Conservation (phyloP, 2,329 filamentous ascomycete genomes). For the Mycosphaerella arachidis region DNA sequence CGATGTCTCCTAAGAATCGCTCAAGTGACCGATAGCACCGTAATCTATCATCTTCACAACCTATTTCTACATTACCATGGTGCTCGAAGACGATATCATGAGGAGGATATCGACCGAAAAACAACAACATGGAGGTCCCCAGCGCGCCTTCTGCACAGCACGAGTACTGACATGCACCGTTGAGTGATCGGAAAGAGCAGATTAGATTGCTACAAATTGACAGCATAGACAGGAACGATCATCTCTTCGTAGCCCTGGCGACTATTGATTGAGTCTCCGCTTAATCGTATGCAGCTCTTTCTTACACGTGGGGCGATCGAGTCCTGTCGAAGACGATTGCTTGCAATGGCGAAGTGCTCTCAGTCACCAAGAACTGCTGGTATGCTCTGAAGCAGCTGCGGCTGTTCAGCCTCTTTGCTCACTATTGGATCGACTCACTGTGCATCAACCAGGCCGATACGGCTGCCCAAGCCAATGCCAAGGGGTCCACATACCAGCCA, state of each 20-base stretch:
- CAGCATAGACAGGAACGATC: neutral
- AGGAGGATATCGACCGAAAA: neutral
- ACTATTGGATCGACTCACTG: slow-evolving; percentile 6
- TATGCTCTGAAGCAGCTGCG: slow-evolving; percentile 1
- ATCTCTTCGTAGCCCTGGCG: neutral
- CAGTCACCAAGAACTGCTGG: neutral
- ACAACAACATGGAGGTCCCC: neutral
- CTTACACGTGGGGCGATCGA: neutral
- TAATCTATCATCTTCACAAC: no score
- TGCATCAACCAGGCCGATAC: slow-evolving; percentile 8
- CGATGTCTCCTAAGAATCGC: no score
- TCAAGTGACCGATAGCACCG: no score
- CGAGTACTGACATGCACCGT: no score
- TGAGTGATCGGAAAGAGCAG: neutral
- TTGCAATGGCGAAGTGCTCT: neutral
- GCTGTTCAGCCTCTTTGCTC: neutral
- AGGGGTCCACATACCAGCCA: neutral
- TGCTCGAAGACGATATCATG: neutral
- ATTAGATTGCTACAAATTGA: neutral
- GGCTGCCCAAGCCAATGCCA: slow-evolving; percentile 2
- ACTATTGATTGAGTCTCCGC: neutral
- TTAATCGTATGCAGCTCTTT: neutral
- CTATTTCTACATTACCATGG: neutral
- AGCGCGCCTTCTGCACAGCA: neutral
- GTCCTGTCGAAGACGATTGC: neutral